Percentiles rank a stretch among this genome's conserved stretches.
Evolutionary conservation across 768 basidiomycete genomes (phyloP).

Genomic region (Agrocybe chaxingu): DNA sequence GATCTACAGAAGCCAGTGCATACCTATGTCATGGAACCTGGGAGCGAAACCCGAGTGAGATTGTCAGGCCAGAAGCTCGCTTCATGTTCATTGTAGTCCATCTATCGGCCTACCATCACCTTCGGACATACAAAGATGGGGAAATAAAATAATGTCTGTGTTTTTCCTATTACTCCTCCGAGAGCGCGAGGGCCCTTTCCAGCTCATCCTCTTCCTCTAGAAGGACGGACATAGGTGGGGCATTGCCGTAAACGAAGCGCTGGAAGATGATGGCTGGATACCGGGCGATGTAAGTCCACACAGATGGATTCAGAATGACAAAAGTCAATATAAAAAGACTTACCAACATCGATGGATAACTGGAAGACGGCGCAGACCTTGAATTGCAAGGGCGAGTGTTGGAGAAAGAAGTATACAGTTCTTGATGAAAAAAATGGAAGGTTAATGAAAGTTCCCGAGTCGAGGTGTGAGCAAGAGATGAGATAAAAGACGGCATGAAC

Average conservation of each 20-base stretch:
- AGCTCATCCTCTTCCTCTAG: constrained; percentile 64
- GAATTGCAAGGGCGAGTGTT: constrained; percentile 74
- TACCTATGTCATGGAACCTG: too few species aligned
- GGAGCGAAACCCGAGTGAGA: too few species aligned
- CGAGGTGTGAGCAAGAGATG: background rate
- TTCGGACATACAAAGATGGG: too few species aligned
- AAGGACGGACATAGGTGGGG: constrained; percentile 51
- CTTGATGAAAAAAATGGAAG: constrained; percentile 31
- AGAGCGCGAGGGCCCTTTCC: constrained; percentile 70
- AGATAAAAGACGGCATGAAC: too few species aligned
- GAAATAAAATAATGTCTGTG: too few species aligned
- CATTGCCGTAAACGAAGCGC: constrained; percentile 70
- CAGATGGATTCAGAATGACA: background rate
- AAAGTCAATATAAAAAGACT: constrained; percentile 21
- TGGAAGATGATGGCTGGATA: constrained; percentile 66
- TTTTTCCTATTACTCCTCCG: constrained; percentile 36
- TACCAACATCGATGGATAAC: constrained; percentile 73
- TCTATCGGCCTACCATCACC: too few species aligned
- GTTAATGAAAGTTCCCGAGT: background rate
- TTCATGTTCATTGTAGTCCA: too few species aligned
- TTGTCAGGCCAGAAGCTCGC: too few species aligned
- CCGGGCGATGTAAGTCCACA: constrained; percentile 5
- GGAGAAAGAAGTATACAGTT: constrained; percentile 76
- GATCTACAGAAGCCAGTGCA: too few species aligned
- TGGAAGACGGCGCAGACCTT: constrained; percentile 83